Evolutionary conservation across 176 grass and related monocot genomes (phyloP).

Genomic region (Avena sativa): DNA sequence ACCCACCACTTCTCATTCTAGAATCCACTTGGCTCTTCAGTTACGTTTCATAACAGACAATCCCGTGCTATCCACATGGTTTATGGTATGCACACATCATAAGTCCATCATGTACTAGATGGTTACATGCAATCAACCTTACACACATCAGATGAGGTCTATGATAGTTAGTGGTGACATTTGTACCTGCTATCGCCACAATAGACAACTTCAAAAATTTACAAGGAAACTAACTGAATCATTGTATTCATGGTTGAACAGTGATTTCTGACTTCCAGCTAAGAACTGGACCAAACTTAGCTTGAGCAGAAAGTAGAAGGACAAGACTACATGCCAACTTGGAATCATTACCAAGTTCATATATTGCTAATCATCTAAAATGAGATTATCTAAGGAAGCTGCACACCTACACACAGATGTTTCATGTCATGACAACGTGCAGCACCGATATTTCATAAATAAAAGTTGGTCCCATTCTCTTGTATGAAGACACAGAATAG

Average conservation of each 20-base stretch:
- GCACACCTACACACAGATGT: not conserved
- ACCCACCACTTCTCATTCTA: not conserved
- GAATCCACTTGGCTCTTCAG: not conserved
- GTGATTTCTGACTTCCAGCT: not conserved
- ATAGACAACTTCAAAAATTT: not conserved
- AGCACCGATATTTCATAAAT: not conserved
- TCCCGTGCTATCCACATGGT: not conserved
- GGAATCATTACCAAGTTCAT: constrained; percentile 19
- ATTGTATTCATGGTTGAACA: not conserved
- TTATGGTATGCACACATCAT: not conserved
- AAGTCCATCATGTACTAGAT: not conserved
- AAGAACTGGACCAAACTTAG: not conserved
- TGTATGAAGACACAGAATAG: not conserved
- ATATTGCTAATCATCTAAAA: constrained; percentile 1
- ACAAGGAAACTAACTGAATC: not conserved
- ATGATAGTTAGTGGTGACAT: not conserved
- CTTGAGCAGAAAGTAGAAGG: not conserved
- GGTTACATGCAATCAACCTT: not conserved
- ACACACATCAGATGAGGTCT: not conserved
- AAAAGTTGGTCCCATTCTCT: not conserved
- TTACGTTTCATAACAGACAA: not conserved
- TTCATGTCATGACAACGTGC: constrained; percentile 12
- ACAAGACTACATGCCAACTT: not conserved
- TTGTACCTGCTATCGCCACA: not conserved
- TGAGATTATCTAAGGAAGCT: not conserved